Evolutionary conservation across 2,329 filamentous ascomycete species (phyloP), one percentile per base, ranked within the genome.

Genomic region (Emmonsia crescens): DNA sequence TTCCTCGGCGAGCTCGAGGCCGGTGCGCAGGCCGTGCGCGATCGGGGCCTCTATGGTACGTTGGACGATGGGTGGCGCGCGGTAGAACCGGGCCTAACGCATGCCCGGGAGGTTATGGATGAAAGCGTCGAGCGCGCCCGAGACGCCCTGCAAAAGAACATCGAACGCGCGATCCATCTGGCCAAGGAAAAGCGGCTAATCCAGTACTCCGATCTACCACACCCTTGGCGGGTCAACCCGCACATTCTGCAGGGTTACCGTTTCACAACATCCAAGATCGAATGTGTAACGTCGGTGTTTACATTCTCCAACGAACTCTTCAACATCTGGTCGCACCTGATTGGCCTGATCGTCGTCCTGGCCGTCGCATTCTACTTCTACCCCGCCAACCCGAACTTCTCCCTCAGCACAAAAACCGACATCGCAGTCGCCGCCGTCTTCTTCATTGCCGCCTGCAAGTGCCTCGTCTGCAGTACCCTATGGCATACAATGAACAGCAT

Each of bases 401-500:
- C 84, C 55, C 80, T 90, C 64, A 95, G 90, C 75, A 91, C 89
- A 62, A 95, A 91, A 60, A 85, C 89, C 57, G 94, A 99, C 72
- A 85, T 97, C 63, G 83, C 94, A 71, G 91, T 99, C 65, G 92
- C 93, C 0, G 91, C 89, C 27, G 83, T 95, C 66, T 99, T 99
- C 82, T 96, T 99, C 79, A 89, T 96, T 71, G 94, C 93, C 56
- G 94, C 94, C 54, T 91, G 87, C 80, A 91, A 97, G 75, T 97
- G 93, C 71, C 84, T 99, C 61, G 85, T 93, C 72, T 99, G 94
- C 85, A 95, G 89, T 64, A 93, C 88, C 65, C 86, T 97, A 71
- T 99, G 94, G 94, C 94, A 99, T 78, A 96, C 94, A 31, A 97
- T 99, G 91, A 96, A 93, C 78, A 91, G 90, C 69, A 95, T 97